Base-by-base conservation (phyloP, 2,329 filamentous ascomycete species). In the Sclerotinia sclerotiorum region DNA sequence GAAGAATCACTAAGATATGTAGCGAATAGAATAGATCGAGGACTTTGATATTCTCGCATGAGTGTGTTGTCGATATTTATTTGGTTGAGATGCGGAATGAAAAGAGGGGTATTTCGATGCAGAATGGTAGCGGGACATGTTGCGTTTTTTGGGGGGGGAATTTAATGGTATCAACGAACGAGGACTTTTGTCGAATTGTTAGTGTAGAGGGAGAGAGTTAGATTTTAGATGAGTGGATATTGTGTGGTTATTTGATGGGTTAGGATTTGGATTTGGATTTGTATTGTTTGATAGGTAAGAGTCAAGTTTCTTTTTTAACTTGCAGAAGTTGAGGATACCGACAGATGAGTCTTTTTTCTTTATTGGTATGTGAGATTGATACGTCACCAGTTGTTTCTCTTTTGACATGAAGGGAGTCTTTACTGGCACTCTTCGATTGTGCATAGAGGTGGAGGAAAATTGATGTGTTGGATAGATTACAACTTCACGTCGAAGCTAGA, bases 61-160 rank as follows among this genome's bases (percentile, higher is more conserved):
- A 29, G 60, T 39, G 60, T 39, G 60, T 51, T 62, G 60, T 51
- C n/a, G 21, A 24, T 62, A 27, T 13, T 27, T 62, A 5, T 4
- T 19, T 60, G 49, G 49, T n/a, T 52, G 29, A 29, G 4, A 15
- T 42, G 11, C 17, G 13, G 39, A 17, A 42, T n/a, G 10, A 5
- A 5, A 5, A 17, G 1, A 10, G 17, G 21, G 15, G 46, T 32
- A 19, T 21, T 4, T 39, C 17, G 15, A 5, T 39, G 32, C 8
- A 7, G 32, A 13, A 11, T 39, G 32, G 21, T 56, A 32, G 21
- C 54, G 29, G 19, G 52, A 55, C 19, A 10, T 13, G 46, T 19
- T 55, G 6, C 0, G 21, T 15, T 10, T 39, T 62, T n/a, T 46
- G n/a, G n/a, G n/a, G n/a, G 29, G 29, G 44, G 13, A 3, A 24